Evolutionary conservation across 140 eudicot species (phyloP).

Genomic region (Bidens hawaiensis): DNA sequence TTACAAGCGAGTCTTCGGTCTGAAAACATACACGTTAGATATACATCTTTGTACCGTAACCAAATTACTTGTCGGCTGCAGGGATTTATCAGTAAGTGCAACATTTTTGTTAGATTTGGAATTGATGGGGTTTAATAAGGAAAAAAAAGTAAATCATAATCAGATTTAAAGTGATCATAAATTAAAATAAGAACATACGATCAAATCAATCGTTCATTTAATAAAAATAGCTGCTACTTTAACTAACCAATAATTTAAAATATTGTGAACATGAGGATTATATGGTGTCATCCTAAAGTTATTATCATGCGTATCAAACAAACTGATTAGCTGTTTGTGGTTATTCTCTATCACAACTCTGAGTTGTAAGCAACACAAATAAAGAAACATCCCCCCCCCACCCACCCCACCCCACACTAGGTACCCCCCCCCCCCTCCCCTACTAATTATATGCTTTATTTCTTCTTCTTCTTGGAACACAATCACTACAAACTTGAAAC

Average conservation of each 20-base stretch:
- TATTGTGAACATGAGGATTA: constrained; percentile 27
- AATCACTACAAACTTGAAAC: constrained; percentile 28
- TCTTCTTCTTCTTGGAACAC: constrained; percentile 25
- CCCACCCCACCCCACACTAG: not conserved
- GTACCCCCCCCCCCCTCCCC: not conserved
- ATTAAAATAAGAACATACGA: not conserved
- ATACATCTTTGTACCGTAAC: too few relatives aligned
- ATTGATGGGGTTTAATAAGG: not conserved
- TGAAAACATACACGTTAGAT: too few relatives aligned
- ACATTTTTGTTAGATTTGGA: too few relatives aligned
- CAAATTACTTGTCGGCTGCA: too few relatives aligned
- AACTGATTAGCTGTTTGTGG: constrained; percentile 41
- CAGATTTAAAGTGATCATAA: not conserved
- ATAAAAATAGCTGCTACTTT: constrained; percentile 12
- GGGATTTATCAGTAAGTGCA: too few relatives aligned
- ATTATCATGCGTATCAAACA: constrained; percentile 37
- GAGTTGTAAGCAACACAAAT: constrained; percentile 38
- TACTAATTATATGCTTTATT: constrained; percentile 15
- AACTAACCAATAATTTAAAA: constrained; percentile 20
- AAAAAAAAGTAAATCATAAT: not conserved
- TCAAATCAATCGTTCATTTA: not conserved
- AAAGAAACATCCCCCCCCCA: constrained; percentile 17
- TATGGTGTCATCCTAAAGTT: constrained; percentile 31
- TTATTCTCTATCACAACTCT: constrained; percentile 25
- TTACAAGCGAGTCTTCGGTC: too few relatives aligned